Evolutionary conservation across 768 basidiomycete genomes (phyloP), one percentile per base, ranked within the genome.

Genomic region (Suillus lakei): DNA sequence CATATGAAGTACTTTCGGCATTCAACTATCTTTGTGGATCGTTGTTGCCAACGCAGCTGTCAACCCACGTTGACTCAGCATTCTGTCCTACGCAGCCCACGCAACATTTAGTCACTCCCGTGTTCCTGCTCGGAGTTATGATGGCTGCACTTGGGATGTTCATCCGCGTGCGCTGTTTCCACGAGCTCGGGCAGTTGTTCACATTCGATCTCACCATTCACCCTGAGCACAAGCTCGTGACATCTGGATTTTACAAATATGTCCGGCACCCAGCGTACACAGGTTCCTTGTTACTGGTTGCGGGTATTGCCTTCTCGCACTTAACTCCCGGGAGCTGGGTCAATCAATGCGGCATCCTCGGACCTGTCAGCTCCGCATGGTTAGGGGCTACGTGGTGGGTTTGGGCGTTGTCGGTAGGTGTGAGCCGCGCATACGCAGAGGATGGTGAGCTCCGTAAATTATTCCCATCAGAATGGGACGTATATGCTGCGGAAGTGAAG

Each of bases 121-220:
- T 80, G n/a, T 86, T 86, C 72, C 53, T 83, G 46, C 68, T 79
- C 12, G 86, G 86, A 4, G 78, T 83, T 50, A 56, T 83, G 48
- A 75, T 81, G 28, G 80, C 82, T 63, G 68, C 80, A 4, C 68
- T 81, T 1, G 86, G 85, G 2, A 75, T 81, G 64, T 78, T 81
- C 72, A 80, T 86, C 67, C 85, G 86, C 44, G 71, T 86, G 21
- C 82, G 79, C 67, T 87, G 86, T 69, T 88, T 85, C 81, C 77
- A 73, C 62, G 79, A 83, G 28, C 83, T 88, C 26, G 86, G 86
- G 2, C 71, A 78, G 2, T 74, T 86, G 63, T 88, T 88, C 77
- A 87, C 86, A 0, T 88, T 87, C 71, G 86, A 87, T 69, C 80
- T 88, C 56, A 85, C 85, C 54, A 72, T 88, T 48, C 84, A 83